Base-by-base conservation (phyloP, 352 stramenopile genomes). In the Nothophytophthora sp. region DNA sequence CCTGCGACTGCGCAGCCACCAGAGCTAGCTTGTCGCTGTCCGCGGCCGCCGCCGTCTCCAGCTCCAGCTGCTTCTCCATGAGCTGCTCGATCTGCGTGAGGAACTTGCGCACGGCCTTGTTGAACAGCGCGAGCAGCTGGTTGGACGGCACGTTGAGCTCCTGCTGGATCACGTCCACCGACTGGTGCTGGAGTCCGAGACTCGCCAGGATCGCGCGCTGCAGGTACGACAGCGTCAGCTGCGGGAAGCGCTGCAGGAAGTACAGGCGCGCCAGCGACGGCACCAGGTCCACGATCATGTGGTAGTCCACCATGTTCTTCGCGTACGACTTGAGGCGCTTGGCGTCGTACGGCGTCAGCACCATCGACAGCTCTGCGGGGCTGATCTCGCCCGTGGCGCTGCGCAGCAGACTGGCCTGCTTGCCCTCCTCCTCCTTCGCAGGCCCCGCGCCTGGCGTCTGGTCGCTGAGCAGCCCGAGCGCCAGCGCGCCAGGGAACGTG, bases 281-380 rank as follows among this genome's bases (percentile, higher is more conserved):
- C 32, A 99, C 63, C 22, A 99, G 73, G 71, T 99, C 98, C 16
- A 97, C 94, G 43, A 99, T 97, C 60, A 99, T 94, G 80, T 99
- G 98, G 76, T 99, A 98, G 76, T 99, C 98, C 50, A 98, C 98
- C 44, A 99, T 81, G 69, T 99, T 99, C 58, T 98, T 93, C 29
- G 95, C 83, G 73, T 99, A 99, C 8, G 97, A 89, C 59, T 99
- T 96, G 38, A 99, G 85, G 15, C 97, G 92, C 70, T 99, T 97
- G 23, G 99, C 73, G 73, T 99, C 97, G 77, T 99, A 97, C 16
- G 90, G 84, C n/a, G 94, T 98, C 37, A 99, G 68, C 40, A 97
- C 73, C 68, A 98, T 97, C 20, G 81, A 77, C 16, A 99, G 71
- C 63, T 99, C 96, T 2, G 69, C 61, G 30, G 75, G 66, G 18